Evolutionary conservation across 2,329 filamentous ascomycete species (phyloP).

Genomic region (Trichoderma endophyticum): DNA sequence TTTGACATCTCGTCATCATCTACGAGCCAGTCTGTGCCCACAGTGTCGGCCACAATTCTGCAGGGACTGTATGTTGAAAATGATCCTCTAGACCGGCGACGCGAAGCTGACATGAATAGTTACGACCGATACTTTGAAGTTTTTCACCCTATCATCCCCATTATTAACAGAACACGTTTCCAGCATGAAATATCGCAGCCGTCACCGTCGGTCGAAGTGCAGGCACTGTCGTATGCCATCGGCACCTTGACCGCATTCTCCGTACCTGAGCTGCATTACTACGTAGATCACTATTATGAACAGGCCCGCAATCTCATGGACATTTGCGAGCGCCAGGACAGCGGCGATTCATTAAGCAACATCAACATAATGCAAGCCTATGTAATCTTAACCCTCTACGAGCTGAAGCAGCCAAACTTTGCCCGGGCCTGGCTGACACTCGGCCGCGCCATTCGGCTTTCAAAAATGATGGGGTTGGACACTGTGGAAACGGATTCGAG

Average conservation of each 20-base stretch:
- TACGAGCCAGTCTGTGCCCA: not conserved
- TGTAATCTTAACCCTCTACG: conserved; percentile 12
- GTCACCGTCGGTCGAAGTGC: not conserved
- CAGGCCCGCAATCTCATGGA: conserved; percentile 14
- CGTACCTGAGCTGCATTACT: not conserved
- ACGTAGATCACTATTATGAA: conserved; percentile 5
- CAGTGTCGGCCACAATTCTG: not conserved
- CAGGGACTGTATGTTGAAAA: not conserved
- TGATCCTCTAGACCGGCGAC: not conserved
- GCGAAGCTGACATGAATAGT: not conserved
- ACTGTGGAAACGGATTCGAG: not conserved
- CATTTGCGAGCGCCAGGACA: conserved; percentile 16
- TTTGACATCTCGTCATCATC: not conserved
- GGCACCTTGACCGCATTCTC: conserved; percentile 11
- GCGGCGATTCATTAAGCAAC: not conserved
- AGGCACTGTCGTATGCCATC: conserved; percentile 9
- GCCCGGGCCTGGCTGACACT: conserved; percentile 17
- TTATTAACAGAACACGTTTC: conserved; percentile 13
- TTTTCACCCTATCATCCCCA: conserved; percentile 15
- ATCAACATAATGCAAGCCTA: conserved; percentile 13
- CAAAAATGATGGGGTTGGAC: conserved; percentile 17
- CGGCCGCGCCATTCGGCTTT: conserved; percentile 11
- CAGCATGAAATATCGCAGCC: not conserved
- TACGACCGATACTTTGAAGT: conserved; percentile 14
- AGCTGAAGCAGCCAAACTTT: conserved; percentile 16